Conservation (phyloP, 192 early-diverging fungal genomes). For the Mortierella hygrophila region DNA sequence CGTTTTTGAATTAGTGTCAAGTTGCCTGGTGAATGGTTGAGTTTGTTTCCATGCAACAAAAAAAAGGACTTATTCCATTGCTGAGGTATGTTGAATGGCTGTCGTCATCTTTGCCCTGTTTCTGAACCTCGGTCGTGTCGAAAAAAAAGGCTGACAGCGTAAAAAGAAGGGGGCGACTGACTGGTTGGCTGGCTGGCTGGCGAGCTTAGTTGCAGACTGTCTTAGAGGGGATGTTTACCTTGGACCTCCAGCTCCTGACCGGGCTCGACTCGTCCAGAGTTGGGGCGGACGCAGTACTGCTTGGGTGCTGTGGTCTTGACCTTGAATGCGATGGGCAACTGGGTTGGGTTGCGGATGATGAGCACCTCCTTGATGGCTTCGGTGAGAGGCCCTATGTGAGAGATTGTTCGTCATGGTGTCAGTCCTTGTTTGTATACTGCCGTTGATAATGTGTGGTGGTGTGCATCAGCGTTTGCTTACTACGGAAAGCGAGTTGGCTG, state of each 20-base stretch:
- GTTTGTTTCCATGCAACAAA: neutral
- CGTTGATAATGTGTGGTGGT: neutral
- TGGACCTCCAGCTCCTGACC: conserved; percentile 78
- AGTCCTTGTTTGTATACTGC: neutral
- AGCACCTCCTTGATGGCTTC: conserved; percentile 67
- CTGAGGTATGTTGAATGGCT: neutral
- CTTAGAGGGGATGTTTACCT: conserved; percentile 59
- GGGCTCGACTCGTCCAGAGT: conserved; percentile 85
- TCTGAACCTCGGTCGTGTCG: neutral
- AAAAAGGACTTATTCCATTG: neutral
- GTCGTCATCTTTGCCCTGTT: neutral
- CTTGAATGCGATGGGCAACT: conserved; percentile 90
- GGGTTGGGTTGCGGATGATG: conserved; percentile 72
- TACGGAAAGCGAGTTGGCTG: conserved; percentile 66
- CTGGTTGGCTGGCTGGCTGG: too few relatives aligned
- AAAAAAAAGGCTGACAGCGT: neutral
- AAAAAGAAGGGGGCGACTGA: neutral
- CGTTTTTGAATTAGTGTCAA: neutral
- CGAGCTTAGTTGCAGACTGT: too few relatives aligned
- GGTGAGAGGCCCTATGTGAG: conserved; percentile 72
- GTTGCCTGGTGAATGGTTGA: neutral
- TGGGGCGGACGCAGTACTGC: conserved; percentile 96
- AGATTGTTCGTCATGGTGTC: neutral
- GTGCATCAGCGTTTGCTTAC: conserved; percentile 53
- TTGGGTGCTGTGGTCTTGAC: conserved; percentile 99